Evolutionary conservation across 805 yeast genomes (phyloP).

Genomic region (Groenewaldozyma tartarivorans): DNA sequence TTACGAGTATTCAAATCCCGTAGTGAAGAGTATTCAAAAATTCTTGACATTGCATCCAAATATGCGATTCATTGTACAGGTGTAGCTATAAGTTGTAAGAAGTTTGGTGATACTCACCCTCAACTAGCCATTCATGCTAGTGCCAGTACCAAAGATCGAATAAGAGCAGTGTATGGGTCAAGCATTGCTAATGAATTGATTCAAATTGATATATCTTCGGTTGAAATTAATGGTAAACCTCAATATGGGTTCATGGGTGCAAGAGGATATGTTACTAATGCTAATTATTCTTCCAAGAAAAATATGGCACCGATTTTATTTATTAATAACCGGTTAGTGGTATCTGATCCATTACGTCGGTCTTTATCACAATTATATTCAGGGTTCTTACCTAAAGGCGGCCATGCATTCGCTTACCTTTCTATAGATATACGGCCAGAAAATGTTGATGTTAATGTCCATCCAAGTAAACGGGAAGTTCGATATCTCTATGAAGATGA

Average conservation of each 20-base stretch:
- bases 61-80: constrained; percentile 67
- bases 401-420: constrained; percentile 67
- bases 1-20: constrained; percentile 53
- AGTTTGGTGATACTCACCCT: constrained; percentile 64
- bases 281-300: constrained; percentile 64
- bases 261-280: constrained; percentile 56
- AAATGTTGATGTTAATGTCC: constrained; percentile 85
- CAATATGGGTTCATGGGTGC: constrained; percentile 40
- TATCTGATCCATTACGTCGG: constrained; percentile 69
- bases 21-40: constrained; percentile 65
- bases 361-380: constrained; percentile 56
- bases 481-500: constrained; percentile 80
- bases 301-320: constrained; percentile 63
- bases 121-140: constrained; percentile 50
- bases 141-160: constrained; percentile 50
- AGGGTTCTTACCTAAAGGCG: constrained; percentile 67
- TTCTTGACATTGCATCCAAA: constrained; percentile 73
- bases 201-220: too few species aligned
- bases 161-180: constrained; percentile 65
- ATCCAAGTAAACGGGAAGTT: constrained; percentile 92
- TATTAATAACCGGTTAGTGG: constrained; percentile 74
- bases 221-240: constrained; percentile 31
- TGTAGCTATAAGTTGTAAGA: constrained; percentile 73
- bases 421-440: constrained; percentile 56
- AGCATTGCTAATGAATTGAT: constrained; percentile 56